Evolutionary conservation across 129 eudicot species (phyloP).

Genomic region (Flaveria trinervia): DNA sequence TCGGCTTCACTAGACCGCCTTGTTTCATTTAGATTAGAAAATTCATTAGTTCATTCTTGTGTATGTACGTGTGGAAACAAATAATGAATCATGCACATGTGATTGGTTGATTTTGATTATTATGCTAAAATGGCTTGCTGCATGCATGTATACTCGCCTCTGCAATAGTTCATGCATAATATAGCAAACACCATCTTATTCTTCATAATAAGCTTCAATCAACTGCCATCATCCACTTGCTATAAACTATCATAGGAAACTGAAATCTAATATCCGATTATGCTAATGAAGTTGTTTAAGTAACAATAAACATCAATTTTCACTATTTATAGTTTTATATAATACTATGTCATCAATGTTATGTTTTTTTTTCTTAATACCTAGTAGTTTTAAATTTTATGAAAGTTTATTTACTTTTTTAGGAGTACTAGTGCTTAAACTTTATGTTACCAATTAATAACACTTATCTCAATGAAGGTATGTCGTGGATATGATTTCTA

Average conservation of each 20-base stretch:
- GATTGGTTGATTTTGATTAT: neutral
- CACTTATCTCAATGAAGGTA: too few relatives aligned
- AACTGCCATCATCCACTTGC: neutral
- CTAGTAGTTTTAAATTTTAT: neutral
- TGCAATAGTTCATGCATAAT: neutral
- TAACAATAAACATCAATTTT: too few relatives aligned
- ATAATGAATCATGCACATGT: constrained; percentile 23
- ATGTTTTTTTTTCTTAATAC: too few relatives aligned
- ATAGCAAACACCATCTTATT: neutral
- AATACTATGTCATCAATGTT: too few relatives aligned
- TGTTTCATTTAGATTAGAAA: constrained; percentile 19
- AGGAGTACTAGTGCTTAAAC: too few relatives aligned
- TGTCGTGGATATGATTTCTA: too few relatives aligned
- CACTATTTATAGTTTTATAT: too few relatives aligned
- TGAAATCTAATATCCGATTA: too few relatives aligned
- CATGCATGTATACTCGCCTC: neutral
- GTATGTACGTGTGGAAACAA: constrained; percentile 18
- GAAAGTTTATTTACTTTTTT: too few relatives aligned
- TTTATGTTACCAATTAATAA: too few relatives aligned
- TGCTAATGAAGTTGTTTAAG: too few relatives aligned
- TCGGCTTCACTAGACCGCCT: constrained; percentile 24
- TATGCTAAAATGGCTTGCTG: neutral
- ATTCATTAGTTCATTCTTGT: neutral
- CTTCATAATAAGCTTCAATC: neutral
- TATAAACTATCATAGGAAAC: too few relatives aligned